Base-by-base conservation (phyloP, 768 basidiomycete species). In the Stropharia rugosoannulata region DNA sequence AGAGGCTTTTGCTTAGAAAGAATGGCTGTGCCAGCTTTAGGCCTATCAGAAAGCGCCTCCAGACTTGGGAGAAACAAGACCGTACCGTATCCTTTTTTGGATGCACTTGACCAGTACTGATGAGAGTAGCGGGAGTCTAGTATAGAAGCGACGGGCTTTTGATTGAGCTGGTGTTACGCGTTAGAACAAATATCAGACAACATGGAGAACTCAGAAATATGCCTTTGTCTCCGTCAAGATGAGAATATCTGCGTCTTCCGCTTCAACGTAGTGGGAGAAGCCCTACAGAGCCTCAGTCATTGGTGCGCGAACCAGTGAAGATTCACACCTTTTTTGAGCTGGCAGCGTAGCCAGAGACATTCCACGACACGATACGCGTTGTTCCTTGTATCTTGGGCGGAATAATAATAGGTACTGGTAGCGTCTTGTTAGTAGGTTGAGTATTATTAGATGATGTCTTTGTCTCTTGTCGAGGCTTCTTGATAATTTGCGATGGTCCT, bases 151-250 rank as follows among this genome's bases (percentile, higher is more conserved):
- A 77, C 76, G 0, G 90, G 86, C 41, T 74, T 74, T 46, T 88
- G 75, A 65, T 92, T 93, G 44, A 92, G 83, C 91, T 93, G 57
- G 13, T 1, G 13, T 6, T 43, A 59, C 10, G 38, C 8, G 11
- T 50, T 27, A 60, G 49, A 61, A 32, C 46, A 51, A 8, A 49
- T 22, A 25, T 16, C 6, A 29, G 9, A 49, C 47, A 51, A 6
- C 49, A 38, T n/a, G 35, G 7, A 7, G 19, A 29, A 49, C 16
- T 41, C 36, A 15, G 29, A 40, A 15, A 42, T 65, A 22, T 39
- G 84, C 90, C 78, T 94, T 95, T 9, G 92, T 94, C 73, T 95
- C 93, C 0, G 90, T 92, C 41, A 95, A 73, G 13, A 95, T 80
- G 19, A 95, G 75, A 25, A 95, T 76, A 65, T 95, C 93, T 0